phyloP scores from a whole-genome alignment of 139 green algal species.

The Asterochloris sp. region DNA sequence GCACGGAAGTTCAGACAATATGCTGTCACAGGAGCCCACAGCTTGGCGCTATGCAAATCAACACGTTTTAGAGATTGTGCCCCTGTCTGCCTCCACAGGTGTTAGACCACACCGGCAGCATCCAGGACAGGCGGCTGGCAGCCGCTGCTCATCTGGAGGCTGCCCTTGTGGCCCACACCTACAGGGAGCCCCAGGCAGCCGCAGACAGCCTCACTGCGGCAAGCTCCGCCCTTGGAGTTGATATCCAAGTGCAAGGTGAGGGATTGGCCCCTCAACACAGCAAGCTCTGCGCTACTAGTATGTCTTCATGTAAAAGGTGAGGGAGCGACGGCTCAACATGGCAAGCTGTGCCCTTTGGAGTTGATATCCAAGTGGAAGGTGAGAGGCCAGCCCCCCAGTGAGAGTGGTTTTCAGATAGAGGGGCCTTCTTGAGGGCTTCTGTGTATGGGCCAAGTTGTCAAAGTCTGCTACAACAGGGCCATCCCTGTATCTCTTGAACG shows the following conservation, averaged over 20 bases:
- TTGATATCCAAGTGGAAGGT: background rate
- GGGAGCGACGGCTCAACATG: no score
- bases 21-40: no score
- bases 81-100: no score
- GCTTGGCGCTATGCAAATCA: no score
- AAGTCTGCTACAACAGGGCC: background rate
- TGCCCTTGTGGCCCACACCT: conserved; percentile 50
- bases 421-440: background rate
- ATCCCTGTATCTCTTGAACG: background rate
- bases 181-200: conserved; percentile 46
- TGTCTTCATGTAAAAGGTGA: background rate
- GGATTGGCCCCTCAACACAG: background rate
- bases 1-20: no score
- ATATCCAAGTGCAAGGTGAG: conserved; percentile 15
- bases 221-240: conserved; percentile 35
- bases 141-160: conserved; percentile 47
- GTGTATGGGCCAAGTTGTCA: background rate
- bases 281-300: background rate
- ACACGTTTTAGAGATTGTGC: no score
- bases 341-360: background rate
- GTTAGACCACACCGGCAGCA: background rate
- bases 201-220: conserved; percentile 41
- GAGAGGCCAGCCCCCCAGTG: background rate
- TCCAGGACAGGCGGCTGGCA: conserved; percentile 12
- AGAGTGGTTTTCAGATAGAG: background rate